Evolutionary conservation across 2,329 filamentous ascomycete genomes (phyloP).

Genomic region (Decorospora gaudefroyi): DNA sequence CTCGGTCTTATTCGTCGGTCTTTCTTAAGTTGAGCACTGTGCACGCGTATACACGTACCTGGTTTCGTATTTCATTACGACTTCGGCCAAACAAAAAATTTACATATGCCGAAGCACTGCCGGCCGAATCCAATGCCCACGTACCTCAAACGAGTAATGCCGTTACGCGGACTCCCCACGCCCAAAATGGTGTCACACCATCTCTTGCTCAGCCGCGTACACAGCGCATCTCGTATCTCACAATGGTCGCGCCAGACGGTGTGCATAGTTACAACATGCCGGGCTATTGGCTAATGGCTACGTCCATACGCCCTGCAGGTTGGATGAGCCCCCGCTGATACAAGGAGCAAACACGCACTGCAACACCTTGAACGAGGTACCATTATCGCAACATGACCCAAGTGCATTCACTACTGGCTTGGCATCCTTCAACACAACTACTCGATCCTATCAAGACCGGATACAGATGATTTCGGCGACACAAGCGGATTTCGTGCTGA

Average conservation of each 20-base stretch:
- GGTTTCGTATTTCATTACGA: conserved; percentile 1
- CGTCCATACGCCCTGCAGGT: conserved; percentile 1
- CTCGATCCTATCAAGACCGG: conserved; percentile 14
- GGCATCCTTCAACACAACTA: background rate
- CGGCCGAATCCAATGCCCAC: too few relatives aligned
- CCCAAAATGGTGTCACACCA: background rate
- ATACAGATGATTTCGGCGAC: conserved; percentile 14
- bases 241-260: background rate
- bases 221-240: background rate
- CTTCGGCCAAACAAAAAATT: too few relatives aligned
- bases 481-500: background rate
- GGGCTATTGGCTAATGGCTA: conserved; percentile 1
- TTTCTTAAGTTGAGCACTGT: too few relatives aligned
- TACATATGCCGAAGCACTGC: too few relatives aligned
- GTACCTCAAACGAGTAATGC: background rate
- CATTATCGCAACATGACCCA: conserved; percentile 8
- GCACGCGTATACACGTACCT: conserved; percentile 4
- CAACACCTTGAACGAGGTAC: conserved; percentile 1
- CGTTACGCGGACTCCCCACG: background rate
- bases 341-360: background rate
- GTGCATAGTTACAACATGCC: background rate
- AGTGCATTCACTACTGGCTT: background rate
- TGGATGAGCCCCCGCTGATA: too few relatives aligned
- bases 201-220: conserved; percentile 1
- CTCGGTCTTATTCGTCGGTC: too few relatives aligned